These are phyloP conservation scores for Solanum rostratum DNA, from an alignment of 257 asterid species.

Conservation along the genomic window DNA sequence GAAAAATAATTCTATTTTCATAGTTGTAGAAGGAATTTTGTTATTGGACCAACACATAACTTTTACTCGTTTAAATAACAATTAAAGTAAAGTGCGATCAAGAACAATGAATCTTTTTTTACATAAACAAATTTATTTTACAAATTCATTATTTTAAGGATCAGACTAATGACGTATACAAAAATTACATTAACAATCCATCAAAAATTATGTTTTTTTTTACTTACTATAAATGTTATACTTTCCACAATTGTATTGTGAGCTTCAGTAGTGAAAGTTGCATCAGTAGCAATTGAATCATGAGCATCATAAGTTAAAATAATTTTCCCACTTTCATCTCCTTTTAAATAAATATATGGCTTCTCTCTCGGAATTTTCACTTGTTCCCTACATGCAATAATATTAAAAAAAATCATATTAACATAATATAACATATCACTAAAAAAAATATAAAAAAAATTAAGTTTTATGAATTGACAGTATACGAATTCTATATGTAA, in stretches of 20 bases:
- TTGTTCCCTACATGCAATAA: slow-evolving; percentile 34
- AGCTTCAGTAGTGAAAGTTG: slow-evolving; percentile 49
- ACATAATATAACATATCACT: background rate
- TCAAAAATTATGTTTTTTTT: background rate
- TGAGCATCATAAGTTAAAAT: slow-evolving; percentile 23
- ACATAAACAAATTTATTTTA: background rate
- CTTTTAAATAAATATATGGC: slow-evolving; percentile 41
- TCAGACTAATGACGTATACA: background rate
- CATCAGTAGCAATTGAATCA: slow-evolving; percentile 21
- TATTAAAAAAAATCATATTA: background rate
- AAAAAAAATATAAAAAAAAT: background rate
- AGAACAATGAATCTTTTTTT: background rate
- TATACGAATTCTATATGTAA: too few species aligned
- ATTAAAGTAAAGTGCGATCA: too few species aligned
- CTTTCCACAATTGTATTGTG: slow-evolving; percentile 32
- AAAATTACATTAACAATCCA: too few species aligned
- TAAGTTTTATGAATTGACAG: background rate
- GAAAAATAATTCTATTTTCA: background rate
- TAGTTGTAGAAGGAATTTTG: background rate
- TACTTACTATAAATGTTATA: slow-evolving; percentile 42
- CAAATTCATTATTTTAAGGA: background rate
- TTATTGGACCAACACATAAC: background rate
- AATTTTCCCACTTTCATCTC: slow-evolving; percentile 24
- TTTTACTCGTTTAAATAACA: background rate
- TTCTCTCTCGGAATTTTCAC: slow-evolving; percentile 35